Base-by-base conservation (phyloP, 441 rosid species). In the Caryocar brasiliense region DNA sequence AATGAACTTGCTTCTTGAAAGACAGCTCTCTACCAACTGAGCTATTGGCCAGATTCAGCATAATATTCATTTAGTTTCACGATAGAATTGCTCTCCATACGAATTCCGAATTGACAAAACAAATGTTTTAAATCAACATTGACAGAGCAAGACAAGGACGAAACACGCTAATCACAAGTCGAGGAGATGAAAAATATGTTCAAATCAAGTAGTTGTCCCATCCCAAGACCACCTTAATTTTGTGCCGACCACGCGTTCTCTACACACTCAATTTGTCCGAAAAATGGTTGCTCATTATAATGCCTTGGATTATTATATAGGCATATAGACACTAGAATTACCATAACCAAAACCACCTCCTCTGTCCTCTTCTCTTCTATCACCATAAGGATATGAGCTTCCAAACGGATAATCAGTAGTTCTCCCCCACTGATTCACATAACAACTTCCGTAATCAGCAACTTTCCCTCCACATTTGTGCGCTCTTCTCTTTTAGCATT, bases 371-470 rank as follows among this genome's bases (percentile, higher is more conserved):
- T 59, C 52, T 40, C 73, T 73, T 40, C 21, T 51, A 47, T 66
- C 73, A 0, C 40, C 67, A 0, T 80, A 76, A 0, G 95, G 93
- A 61, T 85, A 40, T 14, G 75, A 59, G 56, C 55, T 78, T 3
- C 97, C 93, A 6, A 89, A 89, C 36, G 80, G 65, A 64, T 80
- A 81, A 68, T 81, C 86, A 2, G 80, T 81, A 36, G 86, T 67
- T 7, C 54, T 59, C 43, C 78, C 60, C 90, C 88, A 78, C 25
- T 69, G 68, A 56, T 68, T 64, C 28, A 54, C 48, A 23, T 38
- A 12, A 40, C 51, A 52, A 10, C 61, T 47, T 32, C 54, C 62
- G 40, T 47, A 54, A 37, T 75, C 50, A 7, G 39, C 38, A 54
- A 46, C 54, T 56, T 54, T n/a, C n/a, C n/a, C 61, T 29, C 34